phyloP scores from a whole-genome alignment of 306 rosid species.

The Prunus fruticosa region DNA sequence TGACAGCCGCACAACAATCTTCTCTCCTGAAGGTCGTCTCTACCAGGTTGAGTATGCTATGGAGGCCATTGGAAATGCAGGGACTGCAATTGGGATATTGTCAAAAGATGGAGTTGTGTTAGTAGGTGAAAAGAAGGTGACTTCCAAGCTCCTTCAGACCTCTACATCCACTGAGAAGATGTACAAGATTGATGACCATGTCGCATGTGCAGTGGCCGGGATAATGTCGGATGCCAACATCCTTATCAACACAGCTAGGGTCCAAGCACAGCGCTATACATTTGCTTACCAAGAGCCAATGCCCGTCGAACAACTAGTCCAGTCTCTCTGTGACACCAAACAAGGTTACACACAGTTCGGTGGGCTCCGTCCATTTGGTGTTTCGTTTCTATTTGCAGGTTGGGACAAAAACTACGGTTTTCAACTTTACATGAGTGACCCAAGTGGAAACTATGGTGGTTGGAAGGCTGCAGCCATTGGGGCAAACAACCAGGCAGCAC shows the following conservation, averaged over 20 bases:
- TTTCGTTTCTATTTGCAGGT: slow-evolving; percentile 44
- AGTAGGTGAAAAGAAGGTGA: slow-evolving; percentile 42
- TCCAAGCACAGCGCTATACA: slow-evolving; percentile 42
- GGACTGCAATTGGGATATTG: slow-evolving; percentile 41
- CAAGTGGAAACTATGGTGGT: slow-evolving; percentile 47
- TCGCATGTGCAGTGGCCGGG: slow-evolving; percentile 46
- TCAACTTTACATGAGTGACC: slow-evolving; percentile 49
- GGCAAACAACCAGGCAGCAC: slow-evolving; percentile 47
- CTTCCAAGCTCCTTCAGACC: slow-evolving; percentile 43
- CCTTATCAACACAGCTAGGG: slow-evolving; percentile 43
- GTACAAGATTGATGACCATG: slow-evolving; percentile 46
- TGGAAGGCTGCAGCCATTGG: slow-evolving; percentile 51
- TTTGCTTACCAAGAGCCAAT: slow-evolving; percentile 44
- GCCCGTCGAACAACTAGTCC: slow-evolving; percentile 46
- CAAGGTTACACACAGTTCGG: slow-evolving; percentile 48
- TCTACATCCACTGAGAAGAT: slow-evolving; percentile 44
- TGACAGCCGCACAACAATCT: slow-evolving; percentile 41
- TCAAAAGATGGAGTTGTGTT: slow-evolving; percentile 43
- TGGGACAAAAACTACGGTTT: slow-evolving; percentile 46
- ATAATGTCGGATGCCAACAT: slow-evolving; percentile 49
- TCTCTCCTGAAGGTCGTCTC: slow-evolving; percentile 44
- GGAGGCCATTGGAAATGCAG: slow-evolving; percentile 50
- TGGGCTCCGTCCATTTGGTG: slow-evolving; percentile 46
- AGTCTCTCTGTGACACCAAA: slow-evolving; percentile 42
- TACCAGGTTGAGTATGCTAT: slow-evolving; percentile 46